phyloP scores from a whole-genome alignment of 441 rosid species.

The Codiaeum variegatum region DNA sequence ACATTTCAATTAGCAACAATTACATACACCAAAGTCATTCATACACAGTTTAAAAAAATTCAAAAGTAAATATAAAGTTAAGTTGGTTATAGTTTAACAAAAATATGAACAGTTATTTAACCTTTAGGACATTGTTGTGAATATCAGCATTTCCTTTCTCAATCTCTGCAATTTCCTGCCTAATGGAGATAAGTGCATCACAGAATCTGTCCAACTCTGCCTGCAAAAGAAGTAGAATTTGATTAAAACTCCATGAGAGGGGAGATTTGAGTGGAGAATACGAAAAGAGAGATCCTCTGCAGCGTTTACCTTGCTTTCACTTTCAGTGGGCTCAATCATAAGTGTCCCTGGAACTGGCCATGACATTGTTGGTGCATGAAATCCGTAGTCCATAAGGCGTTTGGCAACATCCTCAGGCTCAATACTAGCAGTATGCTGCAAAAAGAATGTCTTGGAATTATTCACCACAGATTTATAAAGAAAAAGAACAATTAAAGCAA shows the following conservation, averaged over 20 bases:
- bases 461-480: background rate
- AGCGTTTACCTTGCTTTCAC: conserved; percentile 89
- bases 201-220: conserved; percentile 94
- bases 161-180: conserved; percentile 86
- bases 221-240: conserved; percentile 39
- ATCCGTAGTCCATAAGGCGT: conserved; percentile 93
- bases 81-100: background rate
- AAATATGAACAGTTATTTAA: conserved; percentile 24
- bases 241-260: conserved; percentile 3
- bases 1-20: conserved; percentile 12
- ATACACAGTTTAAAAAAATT: background rate
- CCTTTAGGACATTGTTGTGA: conserved; percentile 90
- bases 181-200: conserved; percentile 86
- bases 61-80: background rate
- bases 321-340: conserved; percentile 97
- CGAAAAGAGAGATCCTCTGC: background rate
- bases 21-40: background rate
- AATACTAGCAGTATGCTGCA: conserved; percentile 80
- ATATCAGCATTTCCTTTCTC: conserved; percentile 87
- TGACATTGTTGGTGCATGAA: conserved; percentile 97
- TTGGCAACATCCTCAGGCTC: conserved; percentile 98
- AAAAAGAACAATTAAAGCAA: conserved; percentile 5
- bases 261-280: background rate
- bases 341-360: conserved; percentile 99
- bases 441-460: conserved; percentile 13